phyloP scores from a whole-genome alignment of 2,329 filamentous ascomycete genomes.

The Botrytis tulipae region DNA sequence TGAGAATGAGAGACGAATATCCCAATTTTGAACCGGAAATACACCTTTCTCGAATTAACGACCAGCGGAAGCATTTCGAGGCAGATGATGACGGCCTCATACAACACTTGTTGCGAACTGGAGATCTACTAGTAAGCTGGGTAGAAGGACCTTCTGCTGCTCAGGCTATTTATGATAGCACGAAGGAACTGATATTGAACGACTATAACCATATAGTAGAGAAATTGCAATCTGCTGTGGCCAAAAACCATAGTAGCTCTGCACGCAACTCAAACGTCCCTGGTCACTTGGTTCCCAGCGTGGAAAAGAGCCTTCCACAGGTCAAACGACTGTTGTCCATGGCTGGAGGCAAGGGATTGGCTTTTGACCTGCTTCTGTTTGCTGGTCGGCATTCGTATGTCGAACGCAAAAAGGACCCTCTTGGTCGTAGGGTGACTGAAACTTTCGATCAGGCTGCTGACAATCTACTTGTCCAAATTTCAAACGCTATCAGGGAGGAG shows the following conservation, averaged over 20 bases:
- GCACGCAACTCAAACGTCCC: background rate
- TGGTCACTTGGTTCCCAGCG: background rate
- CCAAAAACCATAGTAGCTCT: background rate
- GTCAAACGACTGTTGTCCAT: background rate
- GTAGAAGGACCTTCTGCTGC: background rate
- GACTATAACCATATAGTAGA: background rate
- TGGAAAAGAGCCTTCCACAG: background rate
- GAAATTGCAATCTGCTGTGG: background rate
- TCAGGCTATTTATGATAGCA: background rate
- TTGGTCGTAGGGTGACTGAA: background rate
- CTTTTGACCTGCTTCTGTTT: constrained; percentile 2
- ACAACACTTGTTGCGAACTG: background rate
- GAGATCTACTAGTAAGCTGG: background rate
- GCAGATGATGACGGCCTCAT: background rate
- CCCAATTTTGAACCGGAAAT: background rate
- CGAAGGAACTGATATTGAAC: background rate
- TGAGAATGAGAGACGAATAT: background rate
- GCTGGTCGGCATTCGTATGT: background rate
- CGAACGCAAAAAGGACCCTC: no score
- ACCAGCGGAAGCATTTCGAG: background rate
- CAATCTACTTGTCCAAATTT: background rate
- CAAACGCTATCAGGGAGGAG: background rate
- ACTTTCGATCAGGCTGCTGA: background rate
- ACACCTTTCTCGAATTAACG: background rate
- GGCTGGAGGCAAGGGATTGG: background rate